These are phyloP conservation scores for Deuterostichococcus epilithicus DNA, from an alignment of 139 green algal genomes.

Conservation along the genomic window DNA sequence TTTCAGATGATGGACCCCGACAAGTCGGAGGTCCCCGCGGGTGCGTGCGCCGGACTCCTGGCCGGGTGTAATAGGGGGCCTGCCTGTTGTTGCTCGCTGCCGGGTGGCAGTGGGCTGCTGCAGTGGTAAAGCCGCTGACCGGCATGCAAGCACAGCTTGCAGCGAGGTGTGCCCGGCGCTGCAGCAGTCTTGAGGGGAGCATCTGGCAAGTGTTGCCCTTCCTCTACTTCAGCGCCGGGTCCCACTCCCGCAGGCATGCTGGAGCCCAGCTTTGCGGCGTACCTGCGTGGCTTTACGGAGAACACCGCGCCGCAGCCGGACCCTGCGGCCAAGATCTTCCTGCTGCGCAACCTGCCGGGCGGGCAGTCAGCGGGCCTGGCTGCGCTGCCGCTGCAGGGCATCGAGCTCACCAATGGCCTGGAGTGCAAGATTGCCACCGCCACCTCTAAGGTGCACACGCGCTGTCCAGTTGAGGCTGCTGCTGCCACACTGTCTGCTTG, in stretches of 20 bases:
- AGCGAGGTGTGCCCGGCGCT: too few species aligned
- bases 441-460: slow-evolving; percentile 50
- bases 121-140: too few species aligned
- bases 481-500: too few species aligned
- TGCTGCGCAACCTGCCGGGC: slow-evolving; percentile 47
- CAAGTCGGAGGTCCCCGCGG: slow-evolving; percentile 50
- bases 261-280: slow-evolving; percentile 63
- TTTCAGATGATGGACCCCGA: slow-evolving; percentile 72
- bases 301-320: neutral
- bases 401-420: slow-evolving; percentile 76
- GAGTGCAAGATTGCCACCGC: slow-evolving; percentile 90
- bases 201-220: neutral
- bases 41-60: slow-evolving; percentile 3
- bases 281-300: slow-evolving; percentile 63
- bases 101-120: too few species aligned
- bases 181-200: too few species aligned
- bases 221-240: too few species aligned
- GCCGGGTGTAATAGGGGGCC: slow-evolving; percentile 17
- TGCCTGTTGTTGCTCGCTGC: slow-evolving; percentile 14
- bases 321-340: slow-evolving; percentile 33
- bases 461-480: too few species aligned
- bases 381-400: slow-evolving; percentile 14
- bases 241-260: slow-evolving; percentile 27
- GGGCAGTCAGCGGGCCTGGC: neutral
- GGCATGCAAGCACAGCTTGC: too few species aligned